Percentiles rank a stretch among this genome's conserved stretches.
Conservation (phyloP, 257 asterid species). For the Hygrophila difformis region DNA sequence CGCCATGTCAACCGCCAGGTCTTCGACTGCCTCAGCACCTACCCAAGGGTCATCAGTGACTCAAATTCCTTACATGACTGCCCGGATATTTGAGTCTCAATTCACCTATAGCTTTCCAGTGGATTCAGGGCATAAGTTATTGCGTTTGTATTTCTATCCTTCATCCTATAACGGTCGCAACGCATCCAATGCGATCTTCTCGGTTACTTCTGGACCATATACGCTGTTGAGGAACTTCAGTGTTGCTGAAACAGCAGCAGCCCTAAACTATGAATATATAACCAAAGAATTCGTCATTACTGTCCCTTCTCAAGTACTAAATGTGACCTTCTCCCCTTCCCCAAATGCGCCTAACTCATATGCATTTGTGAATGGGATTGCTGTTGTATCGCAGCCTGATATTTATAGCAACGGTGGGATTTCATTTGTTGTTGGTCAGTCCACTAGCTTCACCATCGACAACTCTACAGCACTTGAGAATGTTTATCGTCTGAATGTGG, state of each 20-base stretch:
- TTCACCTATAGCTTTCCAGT: conserved; percentile 83
- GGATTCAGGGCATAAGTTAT: conserved; percentile 66
- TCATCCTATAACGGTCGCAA: conserved; percentile 48
- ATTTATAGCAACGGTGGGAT: conserved; percentile 55
- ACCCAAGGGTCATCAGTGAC: conserved; percentile 75
- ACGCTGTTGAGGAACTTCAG: conserved; percentile 71
- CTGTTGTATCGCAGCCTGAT: conserved; percentile 79
- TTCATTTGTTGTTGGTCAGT: conserved; percentile 33
- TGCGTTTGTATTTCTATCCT: conserved; percentile 80
- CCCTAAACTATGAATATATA: conserved; percentile 56
- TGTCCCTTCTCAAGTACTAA: conserved; percentile 32
- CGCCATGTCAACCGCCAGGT: conserved; percentile 27
- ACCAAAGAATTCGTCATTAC: conserved; percentile 67
- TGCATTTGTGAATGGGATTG: conserved; percentile 82
- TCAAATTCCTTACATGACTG: conserved; percentile 73
- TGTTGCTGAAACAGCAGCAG: conserved; percentile 53
- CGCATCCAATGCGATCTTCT: conserved; percentile 50
- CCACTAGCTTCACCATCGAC: conserved; percentile 35
- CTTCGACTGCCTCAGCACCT: conserved; percentile 45
- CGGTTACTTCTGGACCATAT: conserved; percentile 43
- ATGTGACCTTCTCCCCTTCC: conserved; percentile 59
- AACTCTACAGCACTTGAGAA: conserved; percentile 64
- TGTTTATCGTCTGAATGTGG: conserved; percentile 71
- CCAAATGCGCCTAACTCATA: conserved; percentile 31
- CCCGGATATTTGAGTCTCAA: conserved; percentile 60